Base-by-base conservation (phyloP, 495 filamentous ascomycete species). In the Rostrohypoxylon terebratum region DNA sequence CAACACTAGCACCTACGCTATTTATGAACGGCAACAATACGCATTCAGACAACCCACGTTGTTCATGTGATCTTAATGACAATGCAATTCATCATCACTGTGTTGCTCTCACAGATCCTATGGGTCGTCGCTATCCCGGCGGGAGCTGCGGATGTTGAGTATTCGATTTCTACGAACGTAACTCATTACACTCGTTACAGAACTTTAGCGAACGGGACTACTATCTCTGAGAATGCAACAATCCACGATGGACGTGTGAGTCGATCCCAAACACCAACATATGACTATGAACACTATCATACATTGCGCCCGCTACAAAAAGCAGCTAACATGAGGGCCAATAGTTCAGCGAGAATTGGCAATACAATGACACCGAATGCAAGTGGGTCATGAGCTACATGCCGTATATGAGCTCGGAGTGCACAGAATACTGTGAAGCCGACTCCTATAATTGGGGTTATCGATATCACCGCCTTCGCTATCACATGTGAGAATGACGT, bases 361-460 rank as follows among this genome's bases (percentile, higher is more conserved):
- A 73, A 21, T 68, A 59, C 18, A 50, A 64, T 14, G 34, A 40
- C 8, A 11, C 10, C 5, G 58, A 63, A 23, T 71, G 57, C 16
- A 38, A 31, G 10, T 72, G 51, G 51, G 31, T 18, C 13, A 6
- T 42, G 50, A 53, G 31, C 2, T 68, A 68, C 14, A 50, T 66
- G 3, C 48, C 31, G 14, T 28, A 16, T 40, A 28, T 73, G 59
- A 65, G 44, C 14, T 63, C 60, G 5, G 69, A 75, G 55, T 75
- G 64, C 34, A 68, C 69, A n/a, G 72, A 71, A 34, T 75, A 65
- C 34, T 63, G 58, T 47, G 69, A 67, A 40, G 69, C 63, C 59
- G 61, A 71, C 16, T 25, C 53, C 34, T 72, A 59, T 34, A 42
- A 67, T 21, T 53, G 48, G 59, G 63, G 59, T 2, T 36, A 58